Evolutionary conservation across 2,329 filamentous ascomycete species (phyloP), one percentile per base, ranked within the genome.

Genomic region (Fusarium sp.): DNA sequence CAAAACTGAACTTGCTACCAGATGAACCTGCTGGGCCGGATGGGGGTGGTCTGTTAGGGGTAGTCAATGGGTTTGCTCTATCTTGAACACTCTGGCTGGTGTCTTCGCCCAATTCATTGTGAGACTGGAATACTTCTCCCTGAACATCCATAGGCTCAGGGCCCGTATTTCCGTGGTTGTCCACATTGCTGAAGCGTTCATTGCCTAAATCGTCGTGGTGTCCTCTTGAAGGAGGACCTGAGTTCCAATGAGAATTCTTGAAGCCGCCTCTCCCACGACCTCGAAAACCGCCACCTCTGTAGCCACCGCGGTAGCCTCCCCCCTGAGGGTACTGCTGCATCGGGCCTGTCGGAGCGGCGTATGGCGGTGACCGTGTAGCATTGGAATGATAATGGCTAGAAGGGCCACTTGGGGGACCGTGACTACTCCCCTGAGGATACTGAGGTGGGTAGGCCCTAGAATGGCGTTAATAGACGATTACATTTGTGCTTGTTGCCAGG

Each of bases 1-100:
- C 94, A 81, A 98, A 98, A 81, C 94, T 97, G 79, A 98, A 97
- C 83, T 96, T 96, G 49, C 90, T 90, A 42, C 90, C 90, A 61
- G 85, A 84, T 4, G 83, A 81, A 22, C 81, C 81, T 8, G 88
- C 85, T n/a, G 89, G 85, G 10, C 89, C 87, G 5, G 86, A 85
- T 26, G 88, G 85, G 5, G 87, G 83, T 44, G 89, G 85, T 65
- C 89, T 88, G 64, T 82, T 85, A 17, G 89, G 86, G 26, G 88
- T 88, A 36, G 87, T 87, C 83, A 90, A 89, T 61, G 86, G 84
- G 64, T 66, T 67, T 20, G 88, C 86, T 28, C 83, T 80, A 54
- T 83, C 82, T 59, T 85, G 82, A 31, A 82, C 82, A 18, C 86
- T 84, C 56, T 89, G 70, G n/a, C 45, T 54, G 10, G 54, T 44